phyloP scores from a whole-genome alignment of 306 rosid genomes.

The Vicia faba region DNA sequence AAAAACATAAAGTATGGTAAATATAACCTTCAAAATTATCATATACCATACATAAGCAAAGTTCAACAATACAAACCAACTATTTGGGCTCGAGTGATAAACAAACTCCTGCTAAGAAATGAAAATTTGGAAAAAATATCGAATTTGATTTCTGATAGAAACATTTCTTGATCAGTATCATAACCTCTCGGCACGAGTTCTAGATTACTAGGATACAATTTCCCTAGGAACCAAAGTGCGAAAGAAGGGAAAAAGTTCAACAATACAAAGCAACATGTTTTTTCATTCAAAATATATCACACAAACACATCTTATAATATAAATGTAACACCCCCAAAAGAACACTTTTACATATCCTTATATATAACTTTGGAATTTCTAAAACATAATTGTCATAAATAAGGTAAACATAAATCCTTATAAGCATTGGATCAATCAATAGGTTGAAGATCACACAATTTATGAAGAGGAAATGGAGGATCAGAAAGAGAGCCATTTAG shows the following conservation, averaged over 20 bases:
- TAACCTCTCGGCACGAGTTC: too few relatives aligned
- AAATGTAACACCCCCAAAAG: slow-evolving; percentile 8
- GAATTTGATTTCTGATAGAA: too few relatives aligned
- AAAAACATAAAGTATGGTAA: too few relatives aligned
- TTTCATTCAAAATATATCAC: background rate
- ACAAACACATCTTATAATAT: slow-evolving; percentile 3
- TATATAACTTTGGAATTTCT: background rate
- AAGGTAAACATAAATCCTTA: background rate
- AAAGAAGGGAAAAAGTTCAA: background rate
- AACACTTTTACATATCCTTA: background rate
- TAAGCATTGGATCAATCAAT: slow-evolving; percentile 41
- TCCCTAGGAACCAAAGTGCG: too few relatives aligned
- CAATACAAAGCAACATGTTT: background rate
- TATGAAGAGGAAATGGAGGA: slow-evolving; percentile 61
- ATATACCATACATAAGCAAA: background rate
- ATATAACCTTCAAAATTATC: background rate
- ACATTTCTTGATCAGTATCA: too few relatives aligned
- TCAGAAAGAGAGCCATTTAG: slow-evolving; percentile 65
- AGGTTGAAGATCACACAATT: slow-evolving; percentile 56
- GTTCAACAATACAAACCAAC: background rate
- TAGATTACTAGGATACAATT: too few relatives aligned
- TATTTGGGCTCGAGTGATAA: too few relatives aligned
- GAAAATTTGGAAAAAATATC: too few relatives aligned
- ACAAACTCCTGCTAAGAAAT: too few relatives aligned
- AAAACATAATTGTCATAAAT: background rate